Conservation (phyloP, 768 basidiomycete species). For the Holtermanniella nyarrowii region DNA sequence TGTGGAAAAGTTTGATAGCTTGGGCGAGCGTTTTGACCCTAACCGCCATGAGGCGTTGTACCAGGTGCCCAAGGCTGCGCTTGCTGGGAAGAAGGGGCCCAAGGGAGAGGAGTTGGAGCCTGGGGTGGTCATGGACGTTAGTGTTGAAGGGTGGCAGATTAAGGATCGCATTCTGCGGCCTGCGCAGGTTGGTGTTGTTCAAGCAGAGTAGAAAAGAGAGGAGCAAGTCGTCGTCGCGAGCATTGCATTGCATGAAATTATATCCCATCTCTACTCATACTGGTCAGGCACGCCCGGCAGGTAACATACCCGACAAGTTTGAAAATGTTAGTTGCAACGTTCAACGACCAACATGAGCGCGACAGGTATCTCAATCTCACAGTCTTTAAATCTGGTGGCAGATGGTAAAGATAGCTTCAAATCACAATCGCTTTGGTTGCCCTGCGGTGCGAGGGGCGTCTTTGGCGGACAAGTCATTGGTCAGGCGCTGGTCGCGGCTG, state of each 20-base stretch:
- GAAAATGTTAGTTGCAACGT: too few species aligned
- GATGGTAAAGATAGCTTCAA: conserved; percentile 1
- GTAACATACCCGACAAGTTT: background rate
- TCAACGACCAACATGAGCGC: too few species aligned
- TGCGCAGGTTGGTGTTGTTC: conserved; percentile 91
- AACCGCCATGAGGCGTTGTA: conserved; percentile 92
- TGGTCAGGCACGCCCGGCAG: background rate
- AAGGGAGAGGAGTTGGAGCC: conserved; percentile 42
- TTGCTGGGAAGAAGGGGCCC: conserved; percentile 59
- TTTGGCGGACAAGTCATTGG: conserved; percentile 42
- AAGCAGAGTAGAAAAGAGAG: conserved; percentile 39
- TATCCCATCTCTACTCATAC: background rate
- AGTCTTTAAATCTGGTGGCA: too few species aligned
- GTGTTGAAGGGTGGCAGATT: conserved; percentile 85
- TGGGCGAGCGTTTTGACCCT: conserved; percentile 85
- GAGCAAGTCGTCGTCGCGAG: background rate
- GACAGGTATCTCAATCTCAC: too few species aligned
- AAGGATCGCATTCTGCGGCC: conserved; percentile 87
- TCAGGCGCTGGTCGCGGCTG: conserved; percentile 32
- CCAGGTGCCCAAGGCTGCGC: conserved; percentile 56
- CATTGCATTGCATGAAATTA: background rate
- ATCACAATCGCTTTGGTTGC: conserved; percentile 26
- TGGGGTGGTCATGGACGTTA: conserved; percentile 80
- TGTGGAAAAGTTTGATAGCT: conserved; percentile 72
- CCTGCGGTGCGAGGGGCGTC: conserved; percentile 33